A percentile compares a stretch with the other conserved stretches of the same genome.
These are phyloP conservation scores for Erodium maritimum DNA, from an alignment of 345 rosid genomes.

Conservation along the genomic window DNA sequence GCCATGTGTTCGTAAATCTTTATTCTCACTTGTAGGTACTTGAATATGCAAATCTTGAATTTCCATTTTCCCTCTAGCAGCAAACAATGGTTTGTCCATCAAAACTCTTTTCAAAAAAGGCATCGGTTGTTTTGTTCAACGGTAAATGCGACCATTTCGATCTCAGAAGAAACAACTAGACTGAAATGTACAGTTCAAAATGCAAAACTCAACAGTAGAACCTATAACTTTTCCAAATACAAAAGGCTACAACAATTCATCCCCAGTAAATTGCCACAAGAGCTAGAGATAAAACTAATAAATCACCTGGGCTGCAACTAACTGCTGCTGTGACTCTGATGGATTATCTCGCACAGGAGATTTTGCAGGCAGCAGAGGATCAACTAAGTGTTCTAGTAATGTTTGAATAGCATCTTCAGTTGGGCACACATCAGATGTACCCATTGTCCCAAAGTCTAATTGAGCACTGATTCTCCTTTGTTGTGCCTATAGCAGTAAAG, in stretches of 20 bases:
- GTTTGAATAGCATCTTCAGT: conserved; percentile 54
- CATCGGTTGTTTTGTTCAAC: not conserved
- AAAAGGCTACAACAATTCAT: not conserved
- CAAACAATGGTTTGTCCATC: no score
- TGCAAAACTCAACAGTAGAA: not conserved
- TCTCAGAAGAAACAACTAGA: not conserved
- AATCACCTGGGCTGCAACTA: conserved; percentile 65
- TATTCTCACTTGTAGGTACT: no score
- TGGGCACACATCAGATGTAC: conserved; percentile 31
- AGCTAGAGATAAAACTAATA: not conserved
- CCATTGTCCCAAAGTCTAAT: conserved; percentile 8
- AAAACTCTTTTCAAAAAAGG: no score
- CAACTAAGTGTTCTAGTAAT: conserved; percentile 50
- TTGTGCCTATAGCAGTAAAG: not conserved
- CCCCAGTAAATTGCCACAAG: not conserved
- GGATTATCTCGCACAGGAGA: conserved; percentile 24
- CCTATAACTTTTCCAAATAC: no score
- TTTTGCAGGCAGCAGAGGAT: conserved; percentile 48
- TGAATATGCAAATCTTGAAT: no score
- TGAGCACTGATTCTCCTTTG: not conserved
- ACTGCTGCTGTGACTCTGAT: conserved; percentile 27
- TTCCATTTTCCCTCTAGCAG: no score
- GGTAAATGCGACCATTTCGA: not conserved
- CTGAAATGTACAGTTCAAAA: not conserved
- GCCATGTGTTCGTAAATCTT: no score